Conservation (phyloP, 176 grass and related monocot genomes). For the Zizania latifolia region DNA sequence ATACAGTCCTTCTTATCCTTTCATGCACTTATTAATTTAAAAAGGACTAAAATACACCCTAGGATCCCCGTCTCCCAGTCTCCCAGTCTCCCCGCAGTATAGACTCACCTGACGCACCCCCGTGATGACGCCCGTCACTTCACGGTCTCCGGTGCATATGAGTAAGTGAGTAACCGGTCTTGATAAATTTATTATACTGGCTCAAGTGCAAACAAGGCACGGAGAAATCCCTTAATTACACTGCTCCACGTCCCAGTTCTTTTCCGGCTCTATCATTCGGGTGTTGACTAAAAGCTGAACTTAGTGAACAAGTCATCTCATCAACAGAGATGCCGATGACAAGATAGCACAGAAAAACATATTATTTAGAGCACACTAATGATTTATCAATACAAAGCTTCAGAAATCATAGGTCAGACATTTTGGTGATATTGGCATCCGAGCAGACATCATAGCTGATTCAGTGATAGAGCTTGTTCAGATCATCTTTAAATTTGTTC, state of each 20-base stretch:
- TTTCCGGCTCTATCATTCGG: background rate
- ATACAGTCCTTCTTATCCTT: no score
- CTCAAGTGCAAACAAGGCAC: background rate
- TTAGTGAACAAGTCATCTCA: background rate
- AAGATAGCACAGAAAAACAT: background rate
- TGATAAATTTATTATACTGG: background rate
- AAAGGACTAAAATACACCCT: no score
- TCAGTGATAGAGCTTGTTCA: conserved; percentile 53
- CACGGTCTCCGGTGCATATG: no score
- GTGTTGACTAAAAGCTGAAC: background rate
- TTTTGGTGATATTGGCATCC: background rate
- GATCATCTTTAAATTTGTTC: conserved; percentile 54
- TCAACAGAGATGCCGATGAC: background rate
- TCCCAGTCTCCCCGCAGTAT: no score
- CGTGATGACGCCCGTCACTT: no score
- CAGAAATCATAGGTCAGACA: background rate
- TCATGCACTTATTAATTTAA: no score
- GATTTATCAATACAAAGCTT: background rate
- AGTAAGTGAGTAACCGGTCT: no score
- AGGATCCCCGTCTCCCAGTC: no score
- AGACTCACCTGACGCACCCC: no score
- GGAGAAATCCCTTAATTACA: background rate
- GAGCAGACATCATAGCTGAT: background rate
- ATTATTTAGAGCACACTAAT: conserved; percentile 3
- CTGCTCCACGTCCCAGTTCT: background rate